phyloP scores from a whole-genome alignment of 2,329 filamentous ascomycete species.

The Colletotrichum navitas region DNA sequence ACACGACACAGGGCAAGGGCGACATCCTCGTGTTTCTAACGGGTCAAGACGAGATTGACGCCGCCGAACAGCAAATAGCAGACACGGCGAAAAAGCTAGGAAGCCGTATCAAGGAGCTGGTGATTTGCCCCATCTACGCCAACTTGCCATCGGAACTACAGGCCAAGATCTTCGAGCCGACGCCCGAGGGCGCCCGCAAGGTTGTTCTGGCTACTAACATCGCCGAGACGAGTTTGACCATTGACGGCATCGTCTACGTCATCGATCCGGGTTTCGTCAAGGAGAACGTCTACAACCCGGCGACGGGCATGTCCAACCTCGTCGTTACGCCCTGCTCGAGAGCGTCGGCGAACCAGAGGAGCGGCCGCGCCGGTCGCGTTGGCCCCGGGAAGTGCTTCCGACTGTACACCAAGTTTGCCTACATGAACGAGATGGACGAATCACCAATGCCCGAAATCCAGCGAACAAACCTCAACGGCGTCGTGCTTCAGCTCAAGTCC shows the following conservation, averaged over 20 bases:
- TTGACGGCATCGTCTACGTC: slow-evolving; percentile 95
- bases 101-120: slow-evolving; percentile 84
- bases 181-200: slow-evolving; percentile 86
- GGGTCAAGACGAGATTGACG: slow-evolving; percentile 95
- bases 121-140: slow-evolving; percentile 94
- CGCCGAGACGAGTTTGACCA: slow-evolving; percentile 94
- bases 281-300: slow-evolving; percentile 92
- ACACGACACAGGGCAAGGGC: slow-evolving; percentile 85
- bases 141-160: slow-evolving; percentile 93
- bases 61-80: slow-evolving; percentile 84
- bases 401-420: slow-evolving; percentile 92
- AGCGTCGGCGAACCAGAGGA: slow-evolving; percentile 92
- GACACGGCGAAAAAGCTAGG: slow-evolving; percentile 91
- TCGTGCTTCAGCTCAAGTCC: slow-evolving; percentile 88
- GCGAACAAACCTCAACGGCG: slow-evolving; percentile 85
- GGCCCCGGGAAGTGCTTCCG: slow-evolving; percentile 94
- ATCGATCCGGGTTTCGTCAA: slow-evolving; percentile 97
- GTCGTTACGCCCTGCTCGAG: slow-evolving; percentile 92
- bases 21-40: slow-evolving; percentile 96
- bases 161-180: slow-evolving; percentile 93
- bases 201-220: slow-evolving; percentile 97
- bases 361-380: slow-evolving; percentile 91
- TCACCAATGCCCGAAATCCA: slow-evolving; percentile 94
- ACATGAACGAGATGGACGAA: slow-evolving; percentile 94
- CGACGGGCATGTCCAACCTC: slow-evolving; percentile 91